phyloP scores from a whole-genome alignment of 257 asterid genomes.

The Solanum bukasovii region DNA sequence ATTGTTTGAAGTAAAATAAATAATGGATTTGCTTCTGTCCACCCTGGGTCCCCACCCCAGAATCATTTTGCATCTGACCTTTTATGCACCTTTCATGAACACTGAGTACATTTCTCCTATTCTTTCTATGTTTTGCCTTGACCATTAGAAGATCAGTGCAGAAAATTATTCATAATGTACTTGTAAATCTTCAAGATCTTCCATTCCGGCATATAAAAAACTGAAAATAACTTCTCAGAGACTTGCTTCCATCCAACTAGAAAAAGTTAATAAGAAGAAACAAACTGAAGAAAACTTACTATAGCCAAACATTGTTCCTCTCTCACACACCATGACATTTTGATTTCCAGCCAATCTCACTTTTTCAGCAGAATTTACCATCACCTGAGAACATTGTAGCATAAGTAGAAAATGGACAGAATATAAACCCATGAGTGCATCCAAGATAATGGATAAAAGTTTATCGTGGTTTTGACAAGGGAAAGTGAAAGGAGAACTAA shows the following conservation, averaged over 20 bases:
- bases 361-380: constrained; percentile 90
- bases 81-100: not conserved
- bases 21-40: not conserved
- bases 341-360: constrained; percentile 89
- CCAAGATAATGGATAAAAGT: not conserved
- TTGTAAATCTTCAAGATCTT: not conserved
- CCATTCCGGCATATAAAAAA: not conserved
- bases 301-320: constrained; percentile 99
- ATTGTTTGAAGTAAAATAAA: not conserved
- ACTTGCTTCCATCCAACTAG: not conserved
- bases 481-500: not conserved
- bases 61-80: not conserved
- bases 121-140: not conserved
- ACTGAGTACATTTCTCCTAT: not conserved
- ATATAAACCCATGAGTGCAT: not conserved
- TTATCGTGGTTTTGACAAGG: not conserved
- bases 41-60: not conserved
- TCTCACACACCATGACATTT: constrained; percentile 97
- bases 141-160: not conserved
- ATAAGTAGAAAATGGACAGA: not conserved
- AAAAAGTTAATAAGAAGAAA: not conserved
- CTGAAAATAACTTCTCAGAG: not conserved
- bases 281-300: constrained; percentile 37
- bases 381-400: constrained; percentile 45
- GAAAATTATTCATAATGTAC: not conserved